These are phyloP conservation scores for Cladobotryum mycophilum DNA, from an alignment of 2,329 filamentous ascomycete genomes.

Conservation along the genomic window DNA sequence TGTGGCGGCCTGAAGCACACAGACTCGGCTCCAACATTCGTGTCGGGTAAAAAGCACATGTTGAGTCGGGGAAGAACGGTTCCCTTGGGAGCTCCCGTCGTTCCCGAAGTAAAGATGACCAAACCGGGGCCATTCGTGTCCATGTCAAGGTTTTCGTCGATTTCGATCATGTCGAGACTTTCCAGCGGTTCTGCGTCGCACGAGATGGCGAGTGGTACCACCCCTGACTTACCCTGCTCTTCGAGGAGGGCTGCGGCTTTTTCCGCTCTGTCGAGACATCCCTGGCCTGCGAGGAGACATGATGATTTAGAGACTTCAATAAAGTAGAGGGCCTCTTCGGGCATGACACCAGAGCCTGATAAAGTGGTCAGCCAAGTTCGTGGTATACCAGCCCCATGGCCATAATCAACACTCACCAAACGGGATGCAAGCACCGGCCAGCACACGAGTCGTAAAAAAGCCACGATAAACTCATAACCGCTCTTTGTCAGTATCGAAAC, in stretches of 20 bases:
- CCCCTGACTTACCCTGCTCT: slow-evolving; percentile 13
- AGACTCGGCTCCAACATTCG: slow-evolving; percentile 3
- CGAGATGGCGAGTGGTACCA: slow-evolving; percentile 4
- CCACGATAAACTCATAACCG: slow-evolving; percentile 20
- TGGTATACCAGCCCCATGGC: too few species aligned
- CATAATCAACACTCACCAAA: slow-evolving; percentile 9
- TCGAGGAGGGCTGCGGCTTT: slow-evolving; percentile 1
- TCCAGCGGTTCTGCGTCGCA: slow-evolving; percentile 10
- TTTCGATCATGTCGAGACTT: background rate
- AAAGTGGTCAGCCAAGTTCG: background rate
- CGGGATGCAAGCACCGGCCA: slow-evolving; percentile 17
- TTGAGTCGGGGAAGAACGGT: slow-evolving; percentile 49
- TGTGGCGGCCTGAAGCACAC: slow-evolving; percentile 15
- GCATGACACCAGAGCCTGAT: slow-evolving; percentile 13
- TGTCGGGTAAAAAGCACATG: background rate
- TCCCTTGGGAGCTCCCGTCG: slow-evolving; percentile 40
- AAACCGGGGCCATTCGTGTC: slow-evolving; percentile 13
- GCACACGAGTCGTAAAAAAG: slow-evolving; percentile 17
- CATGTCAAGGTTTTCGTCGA: slow-evolving; percentile 10
- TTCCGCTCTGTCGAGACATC: slow-evolving; percentile 1
- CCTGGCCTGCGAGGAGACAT: slow-evolving; percentile 9
- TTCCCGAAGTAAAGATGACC: slow-evolving; percentile 51
- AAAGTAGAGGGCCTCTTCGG: slow-evolving; percentile 13
- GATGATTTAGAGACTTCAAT: slow-evolving; percentile 7
- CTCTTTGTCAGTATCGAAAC: slow-evolving; percentile 12